Percentiles rank a stretch among this genome's conserved stretches.
phyloP scores from a whole-genome alignment of 306 rosid species.

The Boehmeria nivea region DNA sequence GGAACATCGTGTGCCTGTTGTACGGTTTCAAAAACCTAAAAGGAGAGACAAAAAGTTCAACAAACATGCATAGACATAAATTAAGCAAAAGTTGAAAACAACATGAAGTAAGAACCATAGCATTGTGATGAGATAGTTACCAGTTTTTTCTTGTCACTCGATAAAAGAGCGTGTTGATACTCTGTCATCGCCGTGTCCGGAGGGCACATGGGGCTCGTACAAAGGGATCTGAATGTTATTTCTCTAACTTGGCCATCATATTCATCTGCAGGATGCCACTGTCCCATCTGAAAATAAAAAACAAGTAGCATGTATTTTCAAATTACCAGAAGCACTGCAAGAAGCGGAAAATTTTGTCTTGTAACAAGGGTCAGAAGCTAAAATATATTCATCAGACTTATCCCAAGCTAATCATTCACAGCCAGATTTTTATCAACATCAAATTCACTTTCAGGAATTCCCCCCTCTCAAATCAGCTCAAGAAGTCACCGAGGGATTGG shows the following conservation, averaged over 20 bases:
- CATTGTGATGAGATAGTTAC: conserved; percentile 25
- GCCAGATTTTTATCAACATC: not conserved
- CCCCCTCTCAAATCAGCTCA: too few relatives aligned
- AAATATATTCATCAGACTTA: not conserved
- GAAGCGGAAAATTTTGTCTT: not conserved
- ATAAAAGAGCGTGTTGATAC: conserved; percentile 75
- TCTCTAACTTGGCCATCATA: conserved; percentile 95
- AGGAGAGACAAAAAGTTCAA: conserved; percentile 16
- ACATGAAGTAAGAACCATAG: not conserved
- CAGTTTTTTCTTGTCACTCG: conserved; percentile 70
- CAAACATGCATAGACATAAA: conserved; percentile 4
- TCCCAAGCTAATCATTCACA: too few relatives aligned
- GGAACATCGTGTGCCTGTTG: conserved; percentile 99
- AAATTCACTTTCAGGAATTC: too few relatives aligned
- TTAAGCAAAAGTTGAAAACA: not conserved
- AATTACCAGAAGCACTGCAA: conserved; percentile 7
- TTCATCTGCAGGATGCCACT: conserved; percentile 89
- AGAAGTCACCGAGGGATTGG: too few relatives aligned
- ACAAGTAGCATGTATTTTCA: conserved; percentile 18
- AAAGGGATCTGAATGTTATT: conserved; percentile 76
- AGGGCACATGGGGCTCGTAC: conserved; percentile 99
- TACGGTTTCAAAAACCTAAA: conserved; percentile 87
- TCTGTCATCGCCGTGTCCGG: conserved; percentile 99
- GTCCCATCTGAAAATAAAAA: conserved; percentile 74
- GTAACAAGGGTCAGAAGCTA: not conserved